Conservation (phyloP, 805 yeast genomes). For the Myxozyma neglecta region DNA sequence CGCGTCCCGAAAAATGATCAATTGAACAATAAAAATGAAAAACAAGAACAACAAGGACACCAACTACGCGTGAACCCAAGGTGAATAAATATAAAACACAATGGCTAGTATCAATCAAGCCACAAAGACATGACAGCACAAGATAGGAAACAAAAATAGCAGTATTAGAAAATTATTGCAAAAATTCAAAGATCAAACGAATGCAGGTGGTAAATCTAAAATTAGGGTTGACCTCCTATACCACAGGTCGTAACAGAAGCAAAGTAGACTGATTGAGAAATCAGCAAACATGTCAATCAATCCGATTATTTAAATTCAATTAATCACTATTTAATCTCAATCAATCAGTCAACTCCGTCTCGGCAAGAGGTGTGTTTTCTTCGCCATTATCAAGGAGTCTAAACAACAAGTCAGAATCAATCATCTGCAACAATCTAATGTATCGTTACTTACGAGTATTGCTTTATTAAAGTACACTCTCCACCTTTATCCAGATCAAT, state of each 20-base stretch:
- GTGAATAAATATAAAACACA: not conserved
- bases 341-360: conserved; percentile 4
- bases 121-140: too few relatives aligned
- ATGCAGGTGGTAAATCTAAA: too few relatives aligned
- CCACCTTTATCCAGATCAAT: conserved; percentile 90
- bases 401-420: not conserved
- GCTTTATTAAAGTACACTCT: conserved; percentile 73
- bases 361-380: conserved; percentile 20
- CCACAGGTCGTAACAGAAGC: too few relatives aligned
- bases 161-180: too few relatives aligned
- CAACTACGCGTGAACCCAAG: not conserved
- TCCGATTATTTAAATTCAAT: not conserved
- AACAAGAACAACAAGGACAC: not conserved
- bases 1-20: not conserved
- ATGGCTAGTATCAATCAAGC: not conserved
- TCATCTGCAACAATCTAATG: too few relatives aligned
- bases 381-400: conserved; percentile 27
- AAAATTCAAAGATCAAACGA: too few relatives aligned
- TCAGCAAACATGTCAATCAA: too few relatives aligned
- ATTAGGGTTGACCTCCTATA: too few relatives aligned
- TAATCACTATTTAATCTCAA: not conserved
- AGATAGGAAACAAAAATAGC: too few relatives aligned
- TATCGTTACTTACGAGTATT: conserved; percentile 26
- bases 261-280: not conserved
- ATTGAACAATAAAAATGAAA: not conserved